A percentile compares a stretch with the other conserved stretches of the same genome.
Evolutionary conservation across 1,284 basidiomycete genomes (phyloP).

Genomic region (Microbotryomycetes sp.): DNA sequence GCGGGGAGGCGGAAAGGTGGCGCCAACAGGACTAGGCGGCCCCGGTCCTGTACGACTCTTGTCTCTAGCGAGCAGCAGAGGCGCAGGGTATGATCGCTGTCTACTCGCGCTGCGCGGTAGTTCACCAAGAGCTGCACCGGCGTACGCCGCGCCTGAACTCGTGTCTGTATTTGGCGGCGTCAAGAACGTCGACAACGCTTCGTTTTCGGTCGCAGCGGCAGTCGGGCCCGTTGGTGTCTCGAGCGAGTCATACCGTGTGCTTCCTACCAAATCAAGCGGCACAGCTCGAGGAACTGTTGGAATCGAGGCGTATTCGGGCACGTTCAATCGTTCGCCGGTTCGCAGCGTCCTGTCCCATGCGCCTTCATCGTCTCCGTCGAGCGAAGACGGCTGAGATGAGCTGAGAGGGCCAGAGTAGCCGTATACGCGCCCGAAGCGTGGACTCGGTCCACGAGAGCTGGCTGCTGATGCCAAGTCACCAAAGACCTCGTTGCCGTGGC

Average conservation of each 20-base stretch:
- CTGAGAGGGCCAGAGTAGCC: background rate
- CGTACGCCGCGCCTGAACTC: too few species aligned
- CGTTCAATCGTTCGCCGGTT: background rate
- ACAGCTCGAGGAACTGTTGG: background rate
- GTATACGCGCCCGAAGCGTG: background rate
- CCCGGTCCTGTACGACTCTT: background rate
- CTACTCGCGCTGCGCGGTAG: background rate
- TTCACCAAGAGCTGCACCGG: background rate
- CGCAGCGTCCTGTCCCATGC: background rate
- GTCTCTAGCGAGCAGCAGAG: background rate
- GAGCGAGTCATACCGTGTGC: background rate
- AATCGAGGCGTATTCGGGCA: background rate
- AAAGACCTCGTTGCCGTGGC: background rate
- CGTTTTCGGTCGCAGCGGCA: background rate
- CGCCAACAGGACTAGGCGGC: background rate
- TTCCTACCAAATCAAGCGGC: background rate
- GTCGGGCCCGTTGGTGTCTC: slow-evolving; percentile 1
- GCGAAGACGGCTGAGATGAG: background rate
- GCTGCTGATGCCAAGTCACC: background rate
- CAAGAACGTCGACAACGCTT: background rate
- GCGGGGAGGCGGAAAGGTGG: background rate
- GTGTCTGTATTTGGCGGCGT: background rate
- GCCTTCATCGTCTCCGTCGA: background rate
- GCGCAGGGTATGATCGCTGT: background rate
- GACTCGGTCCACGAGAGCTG: slow-evolving; percentile 1